A percentile compares a stretch with the other conserved stretches of the same genome.
Evolutionary conservation across 129 eudicot species (phyloP).

Genomic region (Calendula officinalis): DNA sequence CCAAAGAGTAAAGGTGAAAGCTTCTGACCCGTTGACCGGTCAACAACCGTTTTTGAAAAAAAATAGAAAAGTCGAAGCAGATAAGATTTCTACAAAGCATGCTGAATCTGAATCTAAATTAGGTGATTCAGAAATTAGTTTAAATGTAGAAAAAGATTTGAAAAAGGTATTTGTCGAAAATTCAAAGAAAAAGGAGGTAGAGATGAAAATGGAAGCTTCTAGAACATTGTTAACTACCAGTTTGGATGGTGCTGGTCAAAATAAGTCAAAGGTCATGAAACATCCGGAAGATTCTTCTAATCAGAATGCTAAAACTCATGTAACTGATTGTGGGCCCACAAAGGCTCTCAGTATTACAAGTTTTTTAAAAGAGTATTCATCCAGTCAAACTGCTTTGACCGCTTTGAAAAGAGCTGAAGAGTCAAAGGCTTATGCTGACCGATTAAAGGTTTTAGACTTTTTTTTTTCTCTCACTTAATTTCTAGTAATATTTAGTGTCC

Average conservation of each 20-base stretch:
- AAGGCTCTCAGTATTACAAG: slow-evolving; percentile 34
- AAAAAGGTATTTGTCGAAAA: slow-evolving; percentile 25
- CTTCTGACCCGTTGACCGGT: slow-evolving; percentile 29
- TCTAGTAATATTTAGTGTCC: neutral
- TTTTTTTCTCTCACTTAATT: neutral
- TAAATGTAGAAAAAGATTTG: slow-evolving; percentile 16
- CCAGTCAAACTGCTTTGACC: slow-evolving; percentile 44
- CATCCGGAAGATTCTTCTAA: slow-evolving; percentile 30
- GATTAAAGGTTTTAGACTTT: slow-evolving; percentile 52
- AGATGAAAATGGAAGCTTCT: slow-evolving; percentile 25
- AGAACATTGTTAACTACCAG: no score
- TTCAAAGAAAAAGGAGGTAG: slow-evolving; percentile 30
- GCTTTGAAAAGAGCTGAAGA: slow-evolving; percentile 71
- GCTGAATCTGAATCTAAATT: slow-evolving; percentile 25
- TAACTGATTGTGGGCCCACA: slow-evolving; percentile 26
- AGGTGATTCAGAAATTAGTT: slow-evolving; percentile 21
- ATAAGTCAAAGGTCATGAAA: slow-evolving; percentile 39
- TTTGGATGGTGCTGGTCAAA: slow-evolving; percentile 21
- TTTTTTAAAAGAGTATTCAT: slow-evolving; percentile 42
- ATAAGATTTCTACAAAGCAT: slow-evolving; percentile 21
- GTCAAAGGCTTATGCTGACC: slow-evolving; percentile 60
- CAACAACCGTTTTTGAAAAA: slow-evolving; percentile 36
- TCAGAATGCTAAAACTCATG: slow-evolving; percentile 32
- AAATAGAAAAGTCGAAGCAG: slow-evolving; percentile 29
- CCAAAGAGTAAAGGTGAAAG: slow-evolving; percentile 36